Percentiles rank a stretch among this genome's conserved stretches.
phyloP scores from a whole-genome alignment of 83 land plant genomes.

The Diphasiastrum complanatum region DNA sequence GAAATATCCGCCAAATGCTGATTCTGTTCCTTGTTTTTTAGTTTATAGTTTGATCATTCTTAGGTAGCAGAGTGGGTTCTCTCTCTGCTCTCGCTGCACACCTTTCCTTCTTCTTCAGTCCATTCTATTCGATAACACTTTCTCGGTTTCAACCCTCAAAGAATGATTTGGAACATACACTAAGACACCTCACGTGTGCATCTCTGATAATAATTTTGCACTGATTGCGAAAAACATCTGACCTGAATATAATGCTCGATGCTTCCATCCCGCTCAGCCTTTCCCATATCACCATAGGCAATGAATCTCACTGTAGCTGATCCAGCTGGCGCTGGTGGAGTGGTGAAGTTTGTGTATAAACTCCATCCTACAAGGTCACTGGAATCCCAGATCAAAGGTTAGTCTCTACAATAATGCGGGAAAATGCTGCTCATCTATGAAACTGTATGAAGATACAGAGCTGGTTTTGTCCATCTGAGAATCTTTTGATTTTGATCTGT shows the following conservation, averaged over 20 bases:
- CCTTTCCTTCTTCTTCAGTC: too few relatives aligned
- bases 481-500: neutral
- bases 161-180: neutral
- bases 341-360: neutral
- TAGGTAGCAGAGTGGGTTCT: too few relatives aligned
- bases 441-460: neutral
- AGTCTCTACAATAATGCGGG: neutral
- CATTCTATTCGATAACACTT: too few relatives aligned
- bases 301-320: constrained; percentile 1
- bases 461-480: neutral
- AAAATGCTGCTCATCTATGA: neutral
- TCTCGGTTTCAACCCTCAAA: too few relatives aligned
- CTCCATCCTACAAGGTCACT: constrained; percentile 7
- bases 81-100: too few relatives aligned
- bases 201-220: neutral
- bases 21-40: too few relatives aligned
- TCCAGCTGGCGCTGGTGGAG: constrained; percentile 24
- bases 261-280: constrained; percentile 25
- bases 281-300: constrained; percentile 26
- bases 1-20: too few relatives aligned
- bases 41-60: too few relatives aligned
- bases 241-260: constrained; percentile 15
- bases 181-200: neutral
- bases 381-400: neutral
- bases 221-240: too few relatives aligned